Conservation (phyloP, 2,329 filamentous ascomycete genomes). For the Cladophialophora exuberans region DNA sequence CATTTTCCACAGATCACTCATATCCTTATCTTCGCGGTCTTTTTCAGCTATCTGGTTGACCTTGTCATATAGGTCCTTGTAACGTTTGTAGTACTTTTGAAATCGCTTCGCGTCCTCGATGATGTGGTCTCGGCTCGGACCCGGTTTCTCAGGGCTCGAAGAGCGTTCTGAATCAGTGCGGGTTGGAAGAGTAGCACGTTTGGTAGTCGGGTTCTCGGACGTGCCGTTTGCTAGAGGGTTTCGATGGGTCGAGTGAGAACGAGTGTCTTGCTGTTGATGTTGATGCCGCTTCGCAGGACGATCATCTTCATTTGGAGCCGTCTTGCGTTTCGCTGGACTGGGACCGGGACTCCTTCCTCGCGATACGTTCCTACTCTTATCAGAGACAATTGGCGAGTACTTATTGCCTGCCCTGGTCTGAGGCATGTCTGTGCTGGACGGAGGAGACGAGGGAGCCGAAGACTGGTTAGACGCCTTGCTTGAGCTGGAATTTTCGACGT, state of each 20-base stretch:
- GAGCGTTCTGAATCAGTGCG: slow-evolving; percentile 27
- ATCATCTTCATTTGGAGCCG: slow-evolving; percentile 36
- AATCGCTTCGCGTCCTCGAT: slow-evolving; percentile 51
- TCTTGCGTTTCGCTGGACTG: slow-evolving; percentile 47
- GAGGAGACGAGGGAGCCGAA: slow-evolving; percentile 52
- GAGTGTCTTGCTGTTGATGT: slow-evolving; percentile 7
- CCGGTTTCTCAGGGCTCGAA: slow-evolving; percentile 39
- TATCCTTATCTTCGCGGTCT: slow-evolving; percentile 49
- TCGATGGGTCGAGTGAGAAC: slow-evolving; percentile 32
- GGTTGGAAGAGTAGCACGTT: slow-evolving; percentile 17
- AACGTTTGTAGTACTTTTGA: slow-evolving; percentile 61
- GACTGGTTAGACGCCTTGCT: slow-evolving; percentile 45
- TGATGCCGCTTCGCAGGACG: slow-evolving; percentile 38
- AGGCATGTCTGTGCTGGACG: slow-evolving; percentile 34
- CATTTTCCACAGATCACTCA: slow-evolving; percentile 54
- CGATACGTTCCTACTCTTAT: slow-evolving; percentile 25
- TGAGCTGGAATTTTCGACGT: slow-evolving; percentile 52
- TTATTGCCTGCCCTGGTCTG: slow-evolving; percentile 36
- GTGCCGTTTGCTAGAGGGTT: slow-evolving; percentile 22
- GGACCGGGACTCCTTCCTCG: slow-evolving; percentile 35
- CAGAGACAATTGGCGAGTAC: slow-evolving; percentile 35
- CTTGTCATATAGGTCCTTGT: slow-evolving; percentile 58
- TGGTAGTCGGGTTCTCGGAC: slow-evolving; percentile 5
- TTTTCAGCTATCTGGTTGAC: slow-evolving; percentile 45
- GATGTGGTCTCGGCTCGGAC: slow-evolving; percentile 43